These are phyloP conservation scores for Aspergillus cavernicola DNA, from an alignment of 495 filamentous ascomycete genomes.

Conservation along the genomic window DNA sequence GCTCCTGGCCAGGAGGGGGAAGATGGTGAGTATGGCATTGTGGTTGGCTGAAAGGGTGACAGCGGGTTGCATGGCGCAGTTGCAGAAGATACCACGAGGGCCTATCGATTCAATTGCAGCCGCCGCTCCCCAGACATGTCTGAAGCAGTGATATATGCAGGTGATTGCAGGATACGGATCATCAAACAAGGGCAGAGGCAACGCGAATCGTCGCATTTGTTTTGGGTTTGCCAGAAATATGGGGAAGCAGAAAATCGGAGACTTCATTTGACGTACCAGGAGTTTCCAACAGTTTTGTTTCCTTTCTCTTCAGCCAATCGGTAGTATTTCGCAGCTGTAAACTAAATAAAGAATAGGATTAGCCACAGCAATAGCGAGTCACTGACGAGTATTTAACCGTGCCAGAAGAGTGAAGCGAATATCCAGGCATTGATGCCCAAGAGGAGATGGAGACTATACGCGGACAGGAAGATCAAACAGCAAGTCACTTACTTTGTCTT, in stretches of 20 bases:
- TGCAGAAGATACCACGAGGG: constrained; percentile 19
- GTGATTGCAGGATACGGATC: constrained; percentile 14
- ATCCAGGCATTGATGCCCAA: constrained; percentile 22
- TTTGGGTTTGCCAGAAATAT: constrained; percentile 7
- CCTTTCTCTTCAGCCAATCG: constrained; percentile 87
- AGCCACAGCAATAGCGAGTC: constrained; percentile 6
- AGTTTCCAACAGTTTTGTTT: constrained; percentile 87
- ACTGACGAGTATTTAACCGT: constrained; percentile 17
- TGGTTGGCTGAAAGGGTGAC: constrained; percentile 21
- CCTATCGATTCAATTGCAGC: constrained; percentile 20
- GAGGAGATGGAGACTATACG: not conserved
- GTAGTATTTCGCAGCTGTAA: constrained; percentile 86
- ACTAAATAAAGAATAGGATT: constrained; percentile 46
- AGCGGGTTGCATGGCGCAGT: constrained; percentile 22
- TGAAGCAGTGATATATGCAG: constrained; percentile 16
- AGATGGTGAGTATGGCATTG: constrained; percentile 5
- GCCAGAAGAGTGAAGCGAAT: constrained; percentile 20
- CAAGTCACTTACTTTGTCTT: constrained; percentile 83
- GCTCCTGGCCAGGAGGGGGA: not conserved
- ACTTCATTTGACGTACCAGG: constrained; percentile 66
- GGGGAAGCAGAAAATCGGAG: constrained; percentile 1
- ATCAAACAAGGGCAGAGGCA: constrained; percentile 10
- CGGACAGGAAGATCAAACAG: constrained; percentile 9
- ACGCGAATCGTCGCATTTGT: not conserved
- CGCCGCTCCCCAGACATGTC: constrained; percentile 16